Evolutionary conservation across 208 protist species (phyloP).

Genomic region (Crithidia fasciculata): DNA sequence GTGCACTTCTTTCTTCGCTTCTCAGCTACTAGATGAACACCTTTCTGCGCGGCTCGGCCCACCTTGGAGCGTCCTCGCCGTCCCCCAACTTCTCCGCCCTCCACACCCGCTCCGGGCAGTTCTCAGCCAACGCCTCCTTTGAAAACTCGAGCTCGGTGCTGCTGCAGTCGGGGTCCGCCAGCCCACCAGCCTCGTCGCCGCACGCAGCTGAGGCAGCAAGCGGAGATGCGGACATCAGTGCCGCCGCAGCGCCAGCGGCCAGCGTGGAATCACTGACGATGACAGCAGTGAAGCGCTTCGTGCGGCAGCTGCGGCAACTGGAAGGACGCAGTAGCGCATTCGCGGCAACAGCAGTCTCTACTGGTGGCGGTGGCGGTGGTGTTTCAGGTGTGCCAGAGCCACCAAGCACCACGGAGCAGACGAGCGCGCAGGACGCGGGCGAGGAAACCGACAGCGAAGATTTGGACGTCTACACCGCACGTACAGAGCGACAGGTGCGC

Average conservation of each 20-base stretch:
- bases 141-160: constrained; percentile 3
- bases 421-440: constrained; percentile 3
- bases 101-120: background rate
- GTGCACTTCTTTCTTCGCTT: too few species aligned
- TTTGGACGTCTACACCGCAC: constrained; percentile 13
- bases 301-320: constrained; percentile 7
- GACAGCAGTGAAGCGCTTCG: background rate
- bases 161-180: background rate
- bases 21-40: constrained; percentile 1
- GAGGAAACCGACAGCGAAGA: constrained; percentile 32
- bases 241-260: background rate
- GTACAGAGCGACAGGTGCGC: constrained; percentile 18
- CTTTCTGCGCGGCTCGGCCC: constrained; percentile 15
- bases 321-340: background rate
- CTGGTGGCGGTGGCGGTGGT: background rate
- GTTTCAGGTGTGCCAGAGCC: background rate
- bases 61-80: background rate
- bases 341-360: too few species aligned
- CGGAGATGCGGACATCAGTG: background rate
- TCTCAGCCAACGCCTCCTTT: constrained; percentile 11
- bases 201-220: background rate
- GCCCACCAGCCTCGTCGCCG: background rate
- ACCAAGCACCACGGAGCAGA: constrained; percentile 4
- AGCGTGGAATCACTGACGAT: constrained; percentile 1
- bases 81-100: constrained; percentile 10